Conservation (phyloP, 1,139 yeast genomes). For the Debaryomyces robertsiae region DNA sequence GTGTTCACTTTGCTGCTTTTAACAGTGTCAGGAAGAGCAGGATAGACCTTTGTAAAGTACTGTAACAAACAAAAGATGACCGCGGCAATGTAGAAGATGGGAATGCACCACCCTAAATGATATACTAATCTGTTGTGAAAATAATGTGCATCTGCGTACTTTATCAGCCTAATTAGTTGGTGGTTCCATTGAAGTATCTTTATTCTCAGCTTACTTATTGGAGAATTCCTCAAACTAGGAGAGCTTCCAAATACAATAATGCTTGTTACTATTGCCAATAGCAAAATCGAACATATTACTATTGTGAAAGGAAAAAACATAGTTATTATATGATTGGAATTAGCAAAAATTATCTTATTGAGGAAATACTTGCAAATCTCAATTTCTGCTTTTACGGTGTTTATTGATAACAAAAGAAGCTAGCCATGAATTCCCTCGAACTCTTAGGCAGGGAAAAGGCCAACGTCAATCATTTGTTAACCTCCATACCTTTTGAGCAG, state of each 20-base stretch:
- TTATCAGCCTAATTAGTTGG: slow-evolving; percentile 15
- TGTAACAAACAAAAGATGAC: slow-evolving; percentile 48
- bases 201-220: slow-evolving; percentile 26
- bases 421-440: slow-evolving; percentile 12
- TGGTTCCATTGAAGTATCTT: slow-evolving; percentile 15
- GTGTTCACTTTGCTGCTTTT: slow-evolving; percentile 15
- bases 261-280: slow-evolving; percentile 14
- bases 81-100: slow-evolving; percentile 48
- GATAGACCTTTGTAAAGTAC: slow-evolving; percentile 47
- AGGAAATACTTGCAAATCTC: not conserved
- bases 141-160: slow-evolving; percentile 17
- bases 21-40: slow-evolving; percentile 24
- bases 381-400: not conserved
- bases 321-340: not conserved
- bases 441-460: slow-evolving; percentile 31
- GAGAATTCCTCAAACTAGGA: slow-evolving; percentile 47
- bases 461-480: slow-evolving; percentile 31
- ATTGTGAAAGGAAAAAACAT: slow-evolving; percentile 7
- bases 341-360: slow-evolving; percentile 2
- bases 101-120: slow-evolving; percentile 46
- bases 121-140: slow-evolving; percentile 22
- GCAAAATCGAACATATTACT: slow-evolving; percentile 3
- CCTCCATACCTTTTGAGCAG: slow-evolving; percentile 38
- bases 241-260: slow-evolving; percentile 54
- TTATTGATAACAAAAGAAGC: not conserved